Evolutionary conservation across 2,329 filamentous ascomycete species (phyloP), one percentile per base, ranked within the genome.

Genomic region (Taxawa tesnikishii): DNA sequence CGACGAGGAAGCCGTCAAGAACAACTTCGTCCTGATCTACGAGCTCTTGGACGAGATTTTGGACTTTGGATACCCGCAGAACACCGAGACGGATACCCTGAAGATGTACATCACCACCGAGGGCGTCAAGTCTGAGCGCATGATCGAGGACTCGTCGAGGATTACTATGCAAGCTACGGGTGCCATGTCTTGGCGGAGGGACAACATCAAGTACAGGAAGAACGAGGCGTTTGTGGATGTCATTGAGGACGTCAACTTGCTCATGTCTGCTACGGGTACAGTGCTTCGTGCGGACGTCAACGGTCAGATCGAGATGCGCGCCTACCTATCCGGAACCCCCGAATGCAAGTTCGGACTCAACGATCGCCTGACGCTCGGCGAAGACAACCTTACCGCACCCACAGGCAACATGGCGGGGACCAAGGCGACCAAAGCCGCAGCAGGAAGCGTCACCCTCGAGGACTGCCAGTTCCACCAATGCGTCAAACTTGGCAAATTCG

Each of bases 91-190:
- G 33, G 90, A 98, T 57, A 96, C 90, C 11, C 68, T 98, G 48
- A 98, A 98, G 63, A 96, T 96, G 88, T 98, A 98, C 68, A 98
- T 98, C 52, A 98, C 92, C 26, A 98, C 90, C 21, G 90, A 98
- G 63, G 90, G 90, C 37, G 88, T 98, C 61, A 94, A 94, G 60
- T 92, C 85, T 18, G 85, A 85, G 56, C 67, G 76, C 44, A 26
- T 28, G 18, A 35, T 38, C 5, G 83, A 94, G 54, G 88, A 98
- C 57, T 94, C 88, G 31, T 88, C 85, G 45, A 90, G 88, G 56
- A 98, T 98, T 59, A 98, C 90, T 15, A 94, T 96, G 87, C 90
- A 98, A 65, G 92, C 90, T 9, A 98, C 90, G 0, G 90, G 92
- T 25, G 90, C 90, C 4, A 70, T 94, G 26, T 96, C 90, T 28